A percentile compares a stretch with the other conserved stretches of the same genome.
Conservation (phyloP, 305 asterid species). For the Stenogyne calaminthoides region DNA sequence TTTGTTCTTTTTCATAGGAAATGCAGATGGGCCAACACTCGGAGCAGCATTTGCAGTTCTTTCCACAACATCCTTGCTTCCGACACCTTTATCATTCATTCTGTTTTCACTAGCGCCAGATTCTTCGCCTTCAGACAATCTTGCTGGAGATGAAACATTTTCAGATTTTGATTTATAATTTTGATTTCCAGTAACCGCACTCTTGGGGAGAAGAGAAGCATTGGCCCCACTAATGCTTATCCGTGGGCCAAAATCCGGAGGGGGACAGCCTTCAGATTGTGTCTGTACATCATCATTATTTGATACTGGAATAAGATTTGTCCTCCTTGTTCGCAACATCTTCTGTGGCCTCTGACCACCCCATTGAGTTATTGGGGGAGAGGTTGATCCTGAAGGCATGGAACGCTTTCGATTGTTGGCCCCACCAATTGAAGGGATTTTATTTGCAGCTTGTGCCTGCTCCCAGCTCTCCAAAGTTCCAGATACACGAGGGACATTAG, state of each 20-base stretch:
- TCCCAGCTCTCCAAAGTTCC: constrained; percentile 92
- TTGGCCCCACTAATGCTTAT: constrained; percentile 56
- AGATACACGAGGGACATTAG: constrained; percentile 57
- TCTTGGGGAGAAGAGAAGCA: constrained; percentile 61
- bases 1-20: constrained; percentile 65
- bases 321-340: constrained; percentile 88
- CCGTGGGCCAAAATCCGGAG: constrained; percentile 81
- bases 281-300: constrained; percentile 75
- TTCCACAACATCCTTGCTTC: constrained; percentile 61
- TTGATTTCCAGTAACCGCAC: constrained; percentile 54
- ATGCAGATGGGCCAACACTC: constrained; percentile 52
- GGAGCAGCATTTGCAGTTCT: constrained; percentile 55
- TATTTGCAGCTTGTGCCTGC: constrained; percentile 56
- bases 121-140: constrained; percentile 91
- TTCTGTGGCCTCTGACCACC: constrained; percentile 97
- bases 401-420: constrained; percentile 82
- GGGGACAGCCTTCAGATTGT: constrained; percentile 81
- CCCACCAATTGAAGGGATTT: constrained; percentile 61
- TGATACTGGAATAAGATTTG: constrained; percentile 84
- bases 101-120: constrained; percentile 83
- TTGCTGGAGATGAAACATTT: constrained; percentile 69
- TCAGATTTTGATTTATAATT: constrained; percentile 61
- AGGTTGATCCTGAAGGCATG: constrained; percentile 72
- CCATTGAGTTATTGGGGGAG: constrained; percentile 98
- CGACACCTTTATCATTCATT: constrained; percentile 59